Evolutionary conservation across 768 basidiomycete species (phyloP).

Genomic region (Suillus clintonianus): DNA sequence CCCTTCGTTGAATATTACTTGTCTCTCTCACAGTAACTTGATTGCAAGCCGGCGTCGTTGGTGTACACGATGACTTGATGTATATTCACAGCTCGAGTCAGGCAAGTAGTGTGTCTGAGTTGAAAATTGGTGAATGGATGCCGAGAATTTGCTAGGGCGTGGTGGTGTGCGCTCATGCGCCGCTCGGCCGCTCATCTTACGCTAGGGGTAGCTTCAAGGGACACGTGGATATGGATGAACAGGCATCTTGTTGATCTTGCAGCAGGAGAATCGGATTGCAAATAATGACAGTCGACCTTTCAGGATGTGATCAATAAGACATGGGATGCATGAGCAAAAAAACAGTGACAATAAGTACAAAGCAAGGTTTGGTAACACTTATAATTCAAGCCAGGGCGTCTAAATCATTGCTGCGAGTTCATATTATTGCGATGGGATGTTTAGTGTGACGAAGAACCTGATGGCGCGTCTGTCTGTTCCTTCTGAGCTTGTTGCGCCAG

Average conservation of each 20-base stretch:
- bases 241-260: neutral
- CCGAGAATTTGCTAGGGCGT: too few relatives aligned
- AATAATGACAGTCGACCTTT: neutral
- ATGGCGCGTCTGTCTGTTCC: slow-evolving; percentile 17
- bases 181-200: neutral
- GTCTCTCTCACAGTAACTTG: neutral
- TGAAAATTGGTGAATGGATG: neutral
- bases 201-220: neutral
- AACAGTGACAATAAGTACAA: neutral
- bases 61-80: neutral
- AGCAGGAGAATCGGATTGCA: neutral
- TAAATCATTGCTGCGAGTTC: neutral
- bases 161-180: neutral
- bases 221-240: neutral
- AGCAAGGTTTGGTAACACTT: neutral
- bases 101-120: neutral
- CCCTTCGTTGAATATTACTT: too few relatives aligned
- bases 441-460: slow-evolving; percentile 1
- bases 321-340: neutral
- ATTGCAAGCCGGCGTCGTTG: neutral
- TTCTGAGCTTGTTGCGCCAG: slow-evolving; percentile 40
- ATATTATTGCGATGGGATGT: neutral
- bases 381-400: neutral
- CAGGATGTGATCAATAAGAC: neutral
- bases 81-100: neutral